Conservation (phyloP, 352 stramenopile genomes). For the Globisporangium ultimum region DNA sequence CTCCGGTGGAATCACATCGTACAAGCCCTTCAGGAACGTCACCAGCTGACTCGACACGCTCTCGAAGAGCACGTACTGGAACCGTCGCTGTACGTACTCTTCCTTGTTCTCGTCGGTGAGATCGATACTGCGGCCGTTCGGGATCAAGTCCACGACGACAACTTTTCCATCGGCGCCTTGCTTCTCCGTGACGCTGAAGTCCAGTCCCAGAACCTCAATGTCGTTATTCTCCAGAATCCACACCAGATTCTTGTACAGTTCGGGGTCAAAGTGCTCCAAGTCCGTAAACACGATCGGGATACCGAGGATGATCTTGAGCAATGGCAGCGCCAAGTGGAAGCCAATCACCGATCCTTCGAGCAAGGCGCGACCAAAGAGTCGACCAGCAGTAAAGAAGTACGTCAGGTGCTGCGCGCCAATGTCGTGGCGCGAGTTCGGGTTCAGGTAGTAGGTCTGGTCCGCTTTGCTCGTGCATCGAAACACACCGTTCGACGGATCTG, state of each 20-base stretch:
- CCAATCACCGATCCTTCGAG: slow-evolving; percentile 84
- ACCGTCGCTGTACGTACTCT: slow-evolving; percentile 84
- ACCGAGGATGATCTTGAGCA: slow-evolving; percentile 52
- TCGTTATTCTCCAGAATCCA: slow-evolving; percentile 45
- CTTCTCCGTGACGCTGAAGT: slow-evolving; percentile 31
- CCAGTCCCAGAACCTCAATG: slow-evolving; percentile 32
- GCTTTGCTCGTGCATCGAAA: slow-evolving; percentile 7
- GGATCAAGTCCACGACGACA: slow-evolving; percentile 28
- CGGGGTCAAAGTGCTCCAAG: slow-evolving; percentile 35
- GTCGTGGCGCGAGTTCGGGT: slow-evolving; percentile 27
- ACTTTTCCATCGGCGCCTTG: slow-evolving; percentile 13
- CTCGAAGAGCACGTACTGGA: slow-evolving; percentile 90
- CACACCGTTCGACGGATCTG: neutral
- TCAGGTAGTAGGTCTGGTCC: slow-evolving; percentile 50
- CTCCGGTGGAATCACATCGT: slow-evolving; percentile 91
- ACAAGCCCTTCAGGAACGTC: slow-evolving; percentile 92
- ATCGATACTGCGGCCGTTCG: no score
- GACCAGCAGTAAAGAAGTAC: slow-evolving; percentile 43
- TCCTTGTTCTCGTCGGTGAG: no score
- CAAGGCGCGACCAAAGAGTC: slow-evolving; percentile 41
- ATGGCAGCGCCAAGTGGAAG: no score
- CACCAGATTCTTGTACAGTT: slow-evolving; percentile 40
- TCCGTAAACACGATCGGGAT: slow-evolving; percentile 37
- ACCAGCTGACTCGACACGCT: slow-evolving; percentile 78
- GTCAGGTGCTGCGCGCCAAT: slow-evolving; percentile 33